These are phyloP conservation scores for Hymenoscyphus salicellus DNA, from an alignment of 2,329 filamentous ascomycete species.

Conservation along the genomic window DNA sequence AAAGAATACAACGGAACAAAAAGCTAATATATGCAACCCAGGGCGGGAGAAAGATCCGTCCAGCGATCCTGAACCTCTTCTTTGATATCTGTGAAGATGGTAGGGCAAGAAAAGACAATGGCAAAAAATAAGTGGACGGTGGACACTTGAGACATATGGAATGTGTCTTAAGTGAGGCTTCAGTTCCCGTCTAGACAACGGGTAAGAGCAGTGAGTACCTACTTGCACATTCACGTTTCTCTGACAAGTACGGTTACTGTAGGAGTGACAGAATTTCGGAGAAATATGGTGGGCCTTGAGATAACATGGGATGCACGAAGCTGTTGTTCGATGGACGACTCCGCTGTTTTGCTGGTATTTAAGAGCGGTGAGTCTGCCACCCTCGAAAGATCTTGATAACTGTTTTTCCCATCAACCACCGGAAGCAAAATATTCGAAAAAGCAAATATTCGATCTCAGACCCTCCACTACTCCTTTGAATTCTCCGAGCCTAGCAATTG, in stretches of 20 bases:
- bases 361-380: constrained; percentile 36
- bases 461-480: constrained; percentile 1
- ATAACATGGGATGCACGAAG: background rate
- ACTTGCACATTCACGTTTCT: background rate
- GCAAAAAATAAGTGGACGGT: background rate
- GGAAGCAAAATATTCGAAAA: background rate
- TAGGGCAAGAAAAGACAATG: background rate
- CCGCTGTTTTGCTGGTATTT: constrained; percentile 10
- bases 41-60: background rate
- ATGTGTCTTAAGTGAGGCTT: background rate
- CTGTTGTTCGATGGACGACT: background rate
- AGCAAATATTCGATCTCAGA: background rate
- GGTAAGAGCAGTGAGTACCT: background rate
- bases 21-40: background rate
- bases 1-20: background rate
- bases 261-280: background rate
- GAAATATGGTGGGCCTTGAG: background rate
- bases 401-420: constrained; percentile 32
- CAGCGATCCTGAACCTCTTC: background rate
- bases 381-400: constrained; percentile 45
- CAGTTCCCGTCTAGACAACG: background rate
- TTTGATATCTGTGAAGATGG: background rate
- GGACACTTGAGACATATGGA: background rate
- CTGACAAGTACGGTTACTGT: background rate
- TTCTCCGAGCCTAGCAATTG: constrained; percentile 2